Conservation (phyloP, 345 rosid species). For the Lepidium sativum region DNA sequence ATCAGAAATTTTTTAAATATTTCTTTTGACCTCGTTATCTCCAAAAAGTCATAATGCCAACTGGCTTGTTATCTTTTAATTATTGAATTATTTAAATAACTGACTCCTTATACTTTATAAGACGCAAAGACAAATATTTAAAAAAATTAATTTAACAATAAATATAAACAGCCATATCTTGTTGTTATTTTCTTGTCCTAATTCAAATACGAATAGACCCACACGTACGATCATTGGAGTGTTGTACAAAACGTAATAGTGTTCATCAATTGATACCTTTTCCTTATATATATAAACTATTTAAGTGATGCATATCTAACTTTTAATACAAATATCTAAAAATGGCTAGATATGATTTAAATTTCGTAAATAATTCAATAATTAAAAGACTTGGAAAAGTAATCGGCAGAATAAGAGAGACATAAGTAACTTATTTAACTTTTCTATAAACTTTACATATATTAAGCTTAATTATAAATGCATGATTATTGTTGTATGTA, state of each 20-base stretch:
- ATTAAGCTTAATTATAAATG: no score
- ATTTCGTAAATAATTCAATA: background rate
- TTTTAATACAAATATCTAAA: background rate
- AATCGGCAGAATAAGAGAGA: background rate
- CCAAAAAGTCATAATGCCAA: conserved; percentile 24
- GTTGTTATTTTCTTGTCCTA: conserved; percentile 6
- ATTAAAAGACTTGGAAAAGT: background rate
- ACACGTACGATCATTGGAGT: background rate
- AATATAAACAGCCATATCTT: conserved; percentile 1
- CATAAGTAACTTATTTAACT: background rate
- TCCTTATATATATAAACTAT: background rate
- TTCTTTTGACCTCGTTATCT: conserved; percentile 23
- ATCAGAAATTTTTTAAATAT: background rate
- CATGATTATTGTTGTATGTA: no score
- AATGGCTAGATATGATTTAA: background rate
- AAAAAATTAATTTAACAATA: background rate
- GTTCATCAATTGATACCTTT: background rate
- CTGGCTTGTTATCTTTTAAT: no score
- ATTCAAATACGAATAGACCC: background rate
- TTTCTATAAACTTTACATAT: no score
- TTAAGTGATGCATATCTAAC: background rate
- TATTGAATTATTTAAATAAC: no score
- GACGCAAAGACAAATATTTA: background rate
- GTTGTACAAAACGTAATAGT: background rate
- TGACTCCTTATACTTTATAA: no score